Conservation (phyloP, 1,284 basidiomycete genomes). For the Ustilago lituana region DNA sequence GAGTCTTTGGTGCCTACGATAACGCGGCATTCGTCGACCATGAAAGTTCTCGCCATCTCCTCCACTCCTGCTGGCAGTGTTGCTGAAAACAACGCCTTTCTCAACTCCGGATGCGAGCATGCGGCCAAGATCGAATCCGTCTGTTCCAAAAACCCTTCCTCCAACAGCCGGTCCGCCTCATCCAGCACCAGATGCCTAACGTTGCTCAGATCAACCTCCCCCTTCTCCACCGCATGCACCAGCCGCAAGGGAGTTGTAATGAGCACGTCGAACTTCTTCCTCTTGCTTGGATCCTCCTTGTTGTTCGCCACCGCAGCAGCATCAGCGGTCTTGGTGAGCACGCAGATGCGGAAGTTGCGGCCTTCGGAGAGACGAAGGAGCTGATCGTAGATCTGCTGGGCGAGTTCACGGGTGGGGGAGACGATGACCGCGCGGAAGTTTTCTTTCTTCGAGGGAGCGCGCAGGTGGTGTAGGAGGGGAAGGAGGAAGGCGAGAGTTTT, state of each 20-base stretch:
- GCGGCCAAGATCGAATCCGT: slow-evolving; percentile 85
- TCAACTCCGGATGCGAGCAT: slow-evolving; percentile 78
- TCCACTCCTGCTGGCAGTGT: slow-evolving; percentile 90
- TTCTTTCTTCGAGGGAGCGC: slow-evolving; percentile 37
- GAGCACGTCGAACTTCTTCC: slow-evolving; percentile 59
- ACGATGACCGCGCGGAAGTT: slow-evolving; percentile 62
- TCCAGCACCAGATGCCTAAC: slow-evolving; percentile 61
- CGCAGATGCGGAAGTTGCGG: slow-evolving; percentile 52
- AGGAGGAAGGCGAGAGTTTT: slow-evolving; percentile 65
- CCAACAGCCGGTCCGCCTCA: slow-evolving; percentile 74
- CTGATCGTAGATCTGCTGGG: slow-evolving; percentile 64
- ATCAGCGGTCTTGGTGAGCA: slow-evolving; percentile 54
- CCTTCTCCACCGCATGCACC: slow-evolving; percentile 60
- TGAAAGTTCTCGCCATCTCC: slow-evolving; percentile 83
- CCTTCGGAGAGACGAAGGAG: slow-evolving; percentile 45
- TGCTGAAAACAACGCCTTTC: slow-evolving; percentile 92
- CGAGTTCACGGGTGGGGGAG: slow-evolving; percentile 63
- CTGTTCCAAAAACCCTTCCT: slow-evolving; percentile 85
- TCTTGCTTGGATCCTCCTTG: slow-evolving; percentile 31
- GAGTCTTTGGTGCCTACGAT: slow-evolving; percentile 75
- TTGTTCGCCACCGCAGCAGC: slow-evolving; percentile 12
- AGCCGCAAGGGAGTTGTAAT: slow-evolving; percentile 65
- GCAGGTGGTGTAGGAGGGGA: slow-evolving; percentile 57
- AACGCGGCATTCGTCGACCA: slow-evolving; percentile 69
- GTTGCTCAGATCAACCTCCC: slow-evolving; percentile 56